These are phyloP conservation scores for Cystobasidium sp. DNA, from an alignment of 1,284 basidiomycete genomes.

Conservation along the genomic window DNA sequence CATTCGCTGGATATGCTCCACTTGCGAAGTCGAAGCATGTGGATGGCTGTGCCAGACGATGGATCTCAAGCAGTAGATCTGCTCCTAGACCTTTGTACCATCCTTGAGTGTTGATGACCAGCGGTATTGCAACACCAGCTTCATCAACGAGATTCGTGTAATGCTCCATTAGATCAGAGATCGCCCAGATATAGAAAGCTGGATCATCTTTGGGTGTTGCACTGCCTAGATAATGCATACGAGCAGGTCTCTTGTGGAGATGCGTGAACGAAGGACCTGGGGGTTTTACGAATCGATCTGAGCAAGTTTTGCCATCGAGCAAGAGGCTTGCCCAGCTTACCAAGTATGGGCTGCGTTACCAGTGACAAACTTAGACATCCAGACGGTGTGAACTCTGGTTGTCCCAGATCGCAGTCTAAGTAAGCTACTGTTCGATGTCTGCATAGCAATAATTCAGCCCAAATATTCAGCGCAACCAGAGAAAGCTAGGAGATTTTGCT, in stretches of 20 bases:
- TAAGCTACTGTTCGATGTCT: constrained; percentile 79
- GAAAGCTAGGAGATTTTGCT: background rate
- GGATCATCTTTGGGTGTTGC: constrained; percentile 78
- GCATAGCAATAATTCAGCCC: background rate
- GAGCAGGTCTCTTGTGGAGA: constrained; percentile 66
- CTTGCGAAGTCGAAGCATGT: constrained; percentile 56
- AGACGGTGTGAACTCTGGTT: constrained; percentile 88
- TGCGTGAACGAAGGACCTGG: constrained; percentile 85
- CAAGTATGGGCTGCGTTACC: constrained; percentile 70
- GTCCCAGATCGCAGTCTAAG: constrained; percentile 89
- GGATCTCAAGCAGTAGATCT: constrained; percentile 72
- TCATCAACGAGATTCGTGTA: constrained; percentile 60
- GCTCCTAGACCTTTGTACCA: constrained; percentile 94
- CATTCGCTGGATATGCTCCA: background rate
- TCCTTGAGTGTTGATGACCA: constrained; percentile 94
- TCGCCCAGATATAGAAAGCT: constrained; percentile 73
- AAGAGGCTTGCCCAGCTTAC: constrained; percentile 58
- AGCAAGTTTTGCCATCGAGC: background rate
- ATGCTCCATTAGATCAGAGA: constrained; percentile 69
- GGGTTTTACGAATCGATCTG: constrained; percentile 1
- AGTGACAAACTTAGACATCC: constrained; percentile 83
- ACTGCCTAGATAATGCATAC: constrained; percentile 83
- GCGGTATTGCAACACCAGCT: constrained; percentile 60
- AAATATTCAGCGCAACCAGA: background rate
- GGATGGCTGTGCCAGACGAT: constrained; percentile 69